Base-by-base conservation (phyloP, 2,329 filamentous ascomycete species). In the Zymoseptoria passerinii region DNA sequence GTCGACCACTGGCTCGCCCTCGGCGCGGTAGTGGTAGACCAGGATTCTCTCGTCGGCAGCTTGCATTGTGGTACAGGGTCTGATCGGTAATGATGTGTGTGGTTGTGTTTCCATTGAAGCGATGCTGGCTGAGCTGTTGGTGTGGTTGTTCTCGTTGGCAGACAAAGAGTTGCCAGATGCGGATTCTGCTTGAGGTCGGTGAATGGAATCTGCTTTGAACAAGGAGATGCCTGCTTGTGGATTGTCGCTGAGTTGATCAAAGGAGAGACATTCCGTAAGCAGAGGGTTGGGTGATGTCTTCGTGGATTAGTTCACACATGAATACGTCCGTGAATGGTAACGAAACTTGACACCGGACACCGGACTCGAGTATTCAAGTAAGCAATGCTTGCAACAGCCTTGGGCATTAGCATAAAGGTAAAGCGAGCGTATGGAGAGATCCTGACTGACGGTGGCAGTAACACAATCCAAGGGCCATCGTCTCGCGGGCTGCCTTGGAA, bases 21-120 rank as follows among this genome's bases (percentile, higher is more conserved):
- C 50, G 35, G 53, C 56, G 28, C 55, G 62, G 55, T 66, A 56
- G 29, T 68, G 63, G 54, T 68, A 68, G 23, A 68, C 66, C 8
- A 68, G 58, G 28, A 68, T 58, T 55, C 63, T 64, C 49, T 55
- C 52, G 28, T 54, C 50, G 8, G 52, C 48, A 10, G 58, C 49
- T 59, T 23, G 28, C 28, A 40, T 35, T 19, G 9, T 23, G 23
- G 52, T 55, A 10, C 3, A 4, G 13, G 16, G 55, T 16, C 51
- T 40, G 8, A 50, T 35, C 9, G 40, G n/a, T 27, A 16, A 10
- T 48, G 29, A 28, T 44, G 29, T 5, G 35, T 9, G 29, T 28
- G 18, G 13, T 51, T 55, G 28, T 44, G 50, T 6, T 8, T 28
- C 16, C n/a, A 10, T 52, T 50, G 54, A 18, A 48, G 28, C 40